Conservation (phyloP, 2,329 filamentous ascomycete species). For the Epichloe elymi region DNA sequence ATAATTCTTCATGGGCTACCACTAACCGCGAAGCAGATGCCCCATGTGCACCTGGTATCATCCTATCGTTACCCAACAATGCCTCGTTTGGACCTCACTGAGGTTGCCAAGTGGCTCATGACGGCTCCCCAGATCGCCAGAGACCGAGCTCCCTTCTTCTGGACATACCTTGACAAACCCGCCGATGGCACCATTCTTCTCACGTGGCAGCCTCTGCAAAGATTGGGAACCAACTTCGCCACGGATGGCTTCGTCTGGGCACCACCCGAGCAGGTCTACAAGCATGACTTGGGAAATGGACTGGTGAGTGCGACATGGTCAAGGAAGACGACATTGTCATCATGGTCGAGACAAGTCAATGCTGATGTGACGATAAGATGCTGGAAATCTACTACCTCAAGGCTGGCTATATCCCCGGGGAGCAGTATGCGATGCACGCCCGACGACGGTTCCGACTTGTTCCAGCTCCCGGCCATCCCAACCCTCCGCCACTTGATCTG, state of each 20-base stretch:
- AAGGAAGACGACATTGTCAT: not conserved
- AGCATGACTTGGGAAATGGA: slow-evolving; percentile 54
- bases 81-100: slow-evolving; percentile 56
- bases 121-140: slow-evolving; percentile 75
- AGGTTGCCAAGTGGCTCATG: slow-evolving; percentile 73
- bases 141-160: slow-evolving; percentile 76
- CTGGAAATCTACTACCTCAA: slow-evolving; percentile 83
- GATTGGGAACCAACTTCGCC: slow-evolving; percentile 60
- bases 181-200: slow-evolving; percentile 71
- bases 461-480: slow-evolving; percentile 56
- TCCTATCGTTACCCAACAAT: slow-evolving; percentile 67
- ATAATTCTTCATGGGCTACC: slow-evolving; percentile 7
- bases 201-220: slow-evolving; percentile 73
- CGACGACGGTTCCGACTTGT: slow-evolving; percentile 78
- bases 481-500: slow-evolving; percentile 59
- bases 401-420: slow-evolving; percentile 64
- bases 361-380: slow-evolving; percentile 35
- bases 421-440: slow-evolving; percentile 62
- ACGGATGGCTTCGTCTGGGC: slow-evolving; percentile 92
- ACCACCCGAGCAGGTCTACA: slow-evolving; percentile 63
- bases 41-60: slow-evolving; percentile 82
- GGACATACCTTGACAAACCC: slow-evolving; percentile 80
- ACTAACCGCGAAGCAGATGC: slow-evolving; percentile 41
- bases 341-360: not conserved
- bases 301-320: slow-evolving; percentile 28